Base-by-base conservation (phyloP, 2,329 filamentous ascomycete genomes). In the Epichloe gansuensis region DNA sequence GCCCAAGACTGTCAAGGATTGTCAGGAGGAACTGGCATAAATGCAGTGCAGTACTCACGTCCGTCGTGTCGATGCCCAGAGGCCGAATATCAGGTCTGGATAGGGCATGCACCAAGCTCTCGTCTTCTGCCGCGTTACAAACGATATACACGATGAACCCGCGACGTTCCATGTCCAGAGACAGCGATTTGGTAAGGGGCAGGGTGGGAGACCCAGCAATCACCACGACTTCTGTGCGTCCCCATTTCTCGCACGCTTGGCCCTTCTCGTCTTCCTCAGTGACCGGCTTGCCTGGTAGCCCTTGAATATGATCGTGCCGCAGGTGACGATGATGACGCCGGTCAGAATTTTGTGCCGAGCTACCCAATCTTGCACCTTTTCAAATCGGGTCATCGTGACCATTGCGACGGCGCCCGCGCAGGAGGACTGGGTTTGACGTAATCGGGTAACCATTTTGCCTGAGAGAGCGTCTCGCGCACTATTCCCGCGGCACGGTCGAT, bases 91-190 rank as follows among this genome's bases (percentile, higher is more conserved):
- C 93, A 6, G 82, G 76, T 56, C 89, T 78, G n/a, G 83, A 78
- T 66, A 95, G 80, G 55, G 81, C 78, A 55, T 88, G 81, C 13
- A 97, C 83, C 57, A 86, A 72, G 38, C 83, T 76, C 66, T 97
- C 90, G 59, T 97, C 91, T 61, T 95, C 88, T 54, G 83, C 72
- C n/a, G 82, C 88, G 57, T 82, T 85, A 62, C 90, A 91, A 1
- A 95, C 87, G 55, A 98, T 76, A 67, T 90, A 98, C 52, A 97
- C 88, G 55, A 97, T 87, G 67, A 94, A 97, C 4, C 93, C 93
- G 58, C 90, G 82, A 55, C 90, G 78, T 70, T 97, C 93, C 59
- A 98, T 75, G 64, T 98, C 93, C 47, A 91, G 71, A 2, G 89
- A 83, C 51, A 97, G 74, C 11, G 88, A 89, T 62, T 84, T 85